Base-by-base conservation (phyloP, 2,329 filamentous ascomycete genomes). In the Penicillium freii region DNA sequence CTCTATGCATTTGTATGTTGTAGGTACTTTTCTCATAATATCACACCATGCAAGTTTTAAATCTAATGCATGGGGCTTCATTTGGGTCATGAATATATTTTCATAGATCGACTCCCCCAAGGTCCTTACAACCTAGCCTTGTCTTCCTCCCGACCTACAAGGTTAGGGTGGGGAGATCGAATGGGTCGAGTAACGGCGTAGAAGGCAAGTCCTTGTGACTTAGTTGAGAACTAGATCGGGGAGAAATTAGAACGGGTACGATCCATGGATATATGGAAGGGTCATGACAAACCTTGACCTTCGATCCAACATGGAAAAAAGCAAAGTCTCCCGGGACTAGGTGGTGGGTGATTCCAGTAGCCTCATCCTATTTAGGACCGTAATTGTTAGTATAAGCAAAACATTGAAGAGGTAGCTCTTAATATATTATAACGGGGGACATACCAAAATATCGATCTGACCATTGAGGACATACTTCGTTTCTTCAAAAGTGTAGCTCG, bases 391-490 rank as follows among this genome's bases (percentile, higher is more conserved):
- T n/a, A 23, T 6, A 17, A 21, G 3, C 5, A 10, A 13, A 25
- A 7, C 3, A 15, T 21, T 21, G n/a, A 21, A 21, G 11, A 21
- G 5, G 0, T n/a, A 31, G 13, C 6, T 31, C 1, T 31, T 5
- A 6, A 19, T 21, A 19, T 21, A 19, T 15, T 27, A 40, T 27
- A 25, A 9, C 2, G 15, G 34, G 21, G 4, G 13, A 46, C 58
- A 51, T 62, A 68, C 65, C 57, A 66, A 44, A 34, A 67, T 43
- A 58, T 68, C 66, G 15, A 68, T 65, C 43, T 68, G 63, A 39
- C 66, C 65, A 44, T 40, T 67, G 8, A 68, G 59, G 5, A 67
- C 62, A 59, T 68, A 68, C 31, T 68, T 68, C 2, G 66, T 62
- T 58, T 68, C 65, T 46, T 67, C 66, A 19, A 62, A 68, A 11